phyloP scores from a whole-genome alignment of 306 rosid species.

The Canavalia gladiata region DNA sequence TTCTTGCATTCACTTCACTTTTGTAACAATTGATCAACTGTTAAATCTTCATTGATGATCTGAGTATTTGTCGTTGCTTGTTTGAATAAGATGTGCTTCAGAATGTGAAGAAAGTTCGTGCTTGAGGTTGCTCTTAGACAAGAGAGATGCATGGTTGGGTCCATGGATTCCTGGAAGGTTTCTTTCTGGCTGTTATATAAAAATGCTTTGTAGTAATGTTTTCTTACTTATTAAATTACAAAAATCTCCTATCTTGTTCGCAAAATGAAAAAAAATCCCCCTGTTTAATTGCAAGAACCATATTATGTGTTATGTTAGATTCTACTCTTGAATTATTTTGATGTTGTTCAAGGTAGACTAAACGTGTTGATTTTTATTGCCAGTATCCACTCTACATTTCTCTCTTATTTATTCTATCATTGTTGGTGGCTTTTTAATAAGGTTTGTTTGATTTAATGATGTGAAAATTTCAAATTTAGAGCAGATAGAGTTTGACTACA shows the following conservation, averaged over 20 bases:
- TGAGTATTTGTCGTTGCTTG: constrained; percentile 51
- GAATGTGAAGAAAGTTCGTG: constrained; percentile 96
- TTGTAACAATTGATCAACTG: constrained; percentile 23
- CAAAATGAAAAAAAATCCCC: constrained; percentile 19
- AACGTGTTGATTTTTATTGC: constrained; percentile 25
- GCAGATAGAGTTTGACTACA: neutral
- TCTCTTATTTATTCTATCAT: constrained; percentile 13
- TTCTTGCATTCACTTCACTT: constrained; percentile 36
- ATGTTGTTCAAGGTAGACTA: constrained; percentile 13
- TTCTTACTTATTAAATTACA: constrained; percentile 34
- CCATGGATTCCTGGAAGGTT: constrained; percentile 99
- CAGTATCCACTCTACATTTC: constrained; percentile 7
- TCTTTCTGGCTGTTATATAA: constrained; percentile 43
- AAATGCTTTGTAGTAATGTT: constrained; percentile 18
- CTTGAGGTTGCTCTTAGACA: constrained; percentile 91
- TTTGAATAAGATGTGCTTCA: constrained; percentile 73
- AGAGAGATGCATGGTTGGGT: constrained; percentile 99
- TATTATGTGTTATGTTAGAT: neutral
- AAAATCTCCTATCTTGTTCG: constrained; percentile 39
- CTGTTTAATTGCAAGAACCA: constrained; percentile 10
- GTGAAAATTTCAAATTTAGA: neutral
- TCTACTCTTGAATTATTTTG: constrained; percentile 30
- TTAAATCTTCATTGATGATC: constrained; percentile 46
- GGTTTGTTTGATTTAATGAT: constrained; percentile 31
- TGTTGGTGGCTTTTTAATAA: constrained; percentile 3